A percentile compares a stretch with the other conserved stretches of the same genome.
phyloP scores from a whole-genome alignment of 1,284 basidiomycete genomes.

The Coniferiporia weirii region DNA sequence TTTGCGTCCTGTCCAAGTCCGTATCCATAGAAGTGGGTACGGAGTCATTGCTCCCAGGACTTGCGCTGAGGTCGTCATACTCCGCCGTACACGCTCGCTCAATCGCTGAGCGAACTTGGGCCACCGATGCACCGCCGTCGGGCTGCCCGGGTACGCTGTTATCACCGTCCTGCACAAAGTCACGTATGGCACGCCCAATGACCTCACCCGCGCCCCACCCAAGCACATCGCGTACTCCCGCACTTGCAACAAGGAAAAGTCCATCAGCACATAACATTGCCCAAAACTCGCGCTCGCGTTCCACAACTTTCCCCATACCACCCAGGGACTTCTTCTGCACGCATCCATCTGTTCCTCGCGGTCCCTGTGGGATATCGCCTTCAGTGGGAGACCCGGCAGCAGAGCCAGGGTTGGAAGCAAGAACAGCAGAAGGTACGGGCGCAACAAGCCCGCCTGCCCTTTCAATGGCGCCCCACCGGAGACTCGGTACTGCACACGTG shows the following conservation, averaged over 20 bases:
- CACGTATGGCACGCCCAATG: slow-evolving; percentile 57
- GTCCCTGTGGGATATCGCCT: neutral
- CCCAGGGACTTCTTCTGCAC: neutral
- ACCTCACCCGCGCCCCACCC: slow-evolving; percentile 69
- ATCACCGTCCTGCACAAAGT: slow-evolving; percentile 36
- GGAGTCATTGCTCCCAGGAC: too few species aligned
- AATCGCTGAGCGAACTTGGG: slow-evolving; percentile 23
- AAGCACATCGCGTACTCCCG: slow-evolving; percentile 47
- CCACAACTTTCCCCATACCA: neutral
- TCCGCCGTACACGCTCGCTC: slow-evolving; percentile 18
- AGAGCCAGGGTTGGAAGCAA: neutral
- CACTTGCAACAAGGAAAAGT: slow-evolving; percentile 48
- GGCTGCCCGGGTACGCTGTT: slow-evolving; percentile 10
- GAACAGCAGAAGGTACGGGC: slow-evolving; percentile 6
- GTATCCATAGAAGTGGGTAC: slow-evolving; percentile 2
- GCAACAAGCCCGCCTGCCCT: slow-evolving; percentile 41
- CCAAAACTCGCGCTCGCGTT: slow-evolving; percentile 48
- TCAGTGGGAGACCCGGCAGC: slow-evolving; percentile 7
- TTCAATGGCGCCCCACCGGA: slow-evolving; percentile 57
- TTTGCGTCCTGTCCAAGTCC: slow-evolving; percentile 22
- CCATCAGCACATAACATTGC: slow-evolving; percentile 46
- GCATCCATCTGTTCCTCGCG: neutral
- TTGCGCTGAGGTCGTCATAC: neutral
- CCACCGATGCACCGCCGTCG: slow-evolving; percentile 15
- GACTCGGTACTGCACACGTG: slow-evolving; percentile 56